Conservation (phyloP, 805 yeast species). For the Kodamaea nitidulidarum region DNA sequence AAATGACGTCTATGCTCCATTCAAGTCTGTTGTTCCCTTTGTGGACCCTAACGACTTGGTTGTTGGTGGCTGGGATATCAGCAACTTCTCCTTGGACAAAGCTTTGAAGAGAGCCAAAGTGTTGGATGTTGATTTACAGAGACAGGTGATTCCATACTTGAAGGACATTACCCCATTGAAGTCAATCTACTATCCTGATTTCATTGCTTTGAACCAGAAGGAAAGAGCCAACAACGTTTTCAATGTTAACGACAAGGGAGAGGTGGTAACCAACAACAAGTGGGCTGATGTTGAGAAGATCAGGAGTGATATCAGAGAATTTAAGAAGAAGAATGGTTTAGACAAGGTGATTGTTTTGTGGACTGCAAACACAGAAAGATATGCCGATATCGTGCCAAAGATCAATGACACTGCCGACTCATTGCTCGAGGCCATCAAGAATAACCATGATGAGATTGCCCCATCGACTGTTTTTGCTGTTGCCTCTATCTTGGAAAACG, state of each 20-base stretch:
- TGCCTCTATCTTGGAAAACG: conserved; percentile 83
- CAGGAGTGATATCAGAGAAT: conserved; percentile 76
- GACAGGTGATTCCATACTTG: conserved; percentile 64
- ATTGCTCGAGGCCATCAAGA: conserved; percentile 66
- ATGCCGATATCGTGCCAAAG: conserved; percentile 69
- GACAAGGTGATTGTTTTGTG: conserved; percentile 89
- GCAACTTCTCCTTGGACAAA: conserved; percentile 59
- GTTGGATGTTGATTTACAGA: conserved; percentile 79
- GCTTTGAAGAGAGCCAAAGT: conserved; percentile 87
- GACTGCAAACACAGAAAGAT: conserved; percentile 98
- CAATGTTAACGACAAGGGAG: conserved; percentile 51
- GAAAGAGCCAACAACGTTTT: conserved; percentile 87
- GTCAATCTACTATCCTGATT: conserved; percentile 91
- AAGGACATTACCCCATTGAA: conserved; percentile 65
- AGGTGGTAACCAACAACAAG: conserved; percentile 55
- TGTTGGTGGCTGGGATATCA: conserved; percentile 94
- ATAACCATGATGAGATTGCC: conserved; percentile 76
- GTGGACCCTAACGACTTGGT: conserved; percentile 86
- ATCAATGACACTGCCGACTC: conserved; percentile 88
- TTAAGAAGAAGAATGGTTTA: conserved; percentile 65
- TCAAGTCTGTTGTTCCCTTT: conserved; percentile 84
- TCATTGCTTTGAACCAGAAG: conserved; percentile 91
- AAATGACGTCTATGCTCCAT: conserved; percentile 87
- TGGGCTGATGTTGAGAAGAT: conserved; percentile 88
- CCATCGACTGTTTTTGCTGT: conserved; percentile 95